These are phyloP conservation scores for Podospora conica DNA, from an alignment of 495 filamentous ascomycete genomes.

Conservation along the genomic window DNA sequence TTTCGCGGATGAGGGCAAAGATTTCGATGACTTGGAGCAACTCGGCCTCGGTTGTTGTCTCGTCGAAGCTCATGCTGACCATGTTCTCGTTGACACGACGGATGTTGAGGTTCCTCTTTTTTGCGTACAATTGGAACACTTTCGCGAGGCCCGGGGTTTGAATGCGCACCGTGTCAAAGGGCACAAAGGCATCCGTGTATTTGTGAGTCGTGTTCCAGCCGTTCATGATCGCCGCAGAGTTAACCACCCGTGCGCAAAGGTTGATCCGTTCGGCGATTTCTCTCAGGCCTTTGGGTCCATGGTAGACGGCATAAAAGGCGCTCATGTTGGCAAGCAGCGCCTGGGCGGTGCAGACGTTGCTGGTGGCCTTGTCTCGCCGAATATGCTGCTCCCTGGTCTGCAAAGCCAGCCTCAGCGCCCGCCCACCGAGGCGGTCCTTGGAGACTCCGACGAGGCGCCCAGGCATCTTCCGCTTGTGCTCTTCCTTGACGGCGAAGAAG, in stretches of 20 bases:
- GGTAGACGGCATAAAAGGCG: slow-evolving; percentile 96
- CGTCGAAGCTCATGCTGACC: slow-evolving; percentile 39
- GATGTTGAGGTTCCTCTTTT: slow-evolving; percentile 21
- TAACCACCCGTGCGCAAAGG: slow-evolving; percentile 62
- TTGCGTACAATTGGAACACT: slow-evolving; percentile 8
- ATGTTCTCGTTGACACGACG: slow-evolving; percentile 18
- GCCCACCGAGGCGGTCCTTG: slow-evolving; percentile 80
- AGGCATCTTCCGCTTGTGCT: slow-evolving; percentile 94
- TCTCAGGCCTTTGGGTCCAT: slow-evolving; percentile 80
- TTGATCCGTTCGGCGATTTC: slow-evolving; percentile 76
- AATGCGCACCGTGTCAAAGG: slow-evolving; percentile 82
- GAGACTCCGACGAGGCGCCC: slow-evolving; percentile 89
- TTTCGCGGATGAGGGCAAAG: slow-evolving; percentile 8
- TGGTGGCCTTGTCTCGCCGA: slow-evolving; percentile 93
- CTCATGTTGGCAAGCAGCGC: slow-evolving; percentile 95
- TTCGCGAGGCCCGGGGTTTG: slow-evolving; percentile 26
- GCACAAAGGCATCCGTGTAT: slow-evolving; percentile 48
- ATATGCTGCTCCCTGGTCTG: slow-evolving; percentile 98
- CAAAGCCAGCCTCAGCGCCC: slow-evolving; percentile 79
- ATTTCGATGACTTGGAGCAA: slow-evolving; percentile 26
- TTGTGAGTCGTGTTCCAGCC: slow-evolving; percentile 58
- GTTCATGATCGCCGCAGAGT: slow-evolving; percentile 58
- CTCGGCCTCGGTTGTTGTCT: slow-evolving; percentile 31
- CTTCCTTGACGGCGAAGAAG: slow-evolving; percentile 90
- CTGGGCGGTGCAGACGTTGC: slow-evolving; percentile 97